Evolutionary conservation across 352 stramenopile genomes (phyloP).

Genomic region (Globisporangium yorkense): DNA sequence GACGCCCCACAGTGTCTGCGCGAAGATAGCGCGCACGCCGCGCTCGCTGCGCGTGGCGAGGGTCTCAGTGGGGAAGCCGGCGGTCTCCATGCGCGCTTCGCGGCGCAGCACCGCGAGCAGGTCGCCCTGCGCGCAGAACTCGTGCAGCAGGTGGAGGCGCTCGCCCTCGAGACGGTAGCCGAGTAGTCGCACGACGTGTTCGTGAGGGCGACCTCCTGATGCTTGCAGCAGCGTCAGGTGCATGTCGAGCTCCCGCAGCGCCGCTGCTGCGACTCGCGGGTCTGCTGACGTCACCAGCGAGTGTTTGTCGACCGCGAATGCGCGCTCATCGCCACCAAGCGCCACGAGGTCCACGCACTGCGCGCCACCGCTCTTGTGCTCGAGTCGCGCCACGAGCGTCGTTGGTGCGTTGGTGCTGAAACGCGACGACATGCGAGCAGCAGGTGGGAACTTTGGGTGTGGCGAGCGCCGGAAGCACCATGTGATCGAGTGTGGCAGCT

Average conservation of each 20-base stretch:
- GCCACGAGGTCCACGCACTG: slow-evolving; percentile 57
- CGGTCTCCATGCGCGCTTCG: slow-evolving; percentile 39
- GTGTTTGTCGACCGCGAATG: slow-evolving; percentile 58
- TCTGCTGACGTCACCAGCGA: slow-evolving; percentile 31
- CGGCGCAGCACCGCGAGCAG: slow-evolving; percentile 46
- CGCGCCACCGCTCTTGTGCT: slow-evolving; percentile 25
- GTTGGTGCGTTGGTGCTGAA: background rate
- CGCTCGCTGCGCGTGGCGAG: slow-evolving; percentile 30
- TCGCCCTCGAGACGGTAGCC: slow-evolving; percentile 42
- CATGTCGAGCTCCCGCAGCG: slow-evolving; percentile 60
- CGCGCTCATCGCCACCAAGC: slow-evolving; percentile 11
- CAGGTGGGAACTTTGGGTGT: too few relatives aligned
- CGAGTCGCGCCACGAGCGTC: slow-evolving; percentile 19
- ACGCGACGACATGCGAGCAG: too few relatives aligned
- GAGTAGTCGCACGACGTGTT: slow-evolving; percentile 48
- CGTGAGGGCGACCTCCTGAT: slow-evolving; percentile 1
- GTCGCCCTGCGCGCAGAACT: slow-evolving; percentile 62
- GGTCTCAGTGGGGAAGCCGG: slow-evolving; percentile 19
- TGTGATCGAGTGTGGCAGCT: too few relatives aligned
- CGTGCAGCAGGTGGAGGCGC: slow-evolving; percentile 54
- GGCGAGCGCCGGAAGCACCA: too few relatives aligned
- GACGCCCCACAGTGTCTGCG: slow-evolving; percentile 82
- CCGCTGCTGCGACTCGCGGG: slow-evolving; percentile 21
- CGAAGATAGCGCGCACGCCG: slow-evolving; percentile 34
- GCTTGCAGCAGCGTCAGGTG: slow-evolving; percentile 37